Conservation (phyloP, 768 basidiomycete species). For the Hygrophoropsis aurantiaca region DNA sequence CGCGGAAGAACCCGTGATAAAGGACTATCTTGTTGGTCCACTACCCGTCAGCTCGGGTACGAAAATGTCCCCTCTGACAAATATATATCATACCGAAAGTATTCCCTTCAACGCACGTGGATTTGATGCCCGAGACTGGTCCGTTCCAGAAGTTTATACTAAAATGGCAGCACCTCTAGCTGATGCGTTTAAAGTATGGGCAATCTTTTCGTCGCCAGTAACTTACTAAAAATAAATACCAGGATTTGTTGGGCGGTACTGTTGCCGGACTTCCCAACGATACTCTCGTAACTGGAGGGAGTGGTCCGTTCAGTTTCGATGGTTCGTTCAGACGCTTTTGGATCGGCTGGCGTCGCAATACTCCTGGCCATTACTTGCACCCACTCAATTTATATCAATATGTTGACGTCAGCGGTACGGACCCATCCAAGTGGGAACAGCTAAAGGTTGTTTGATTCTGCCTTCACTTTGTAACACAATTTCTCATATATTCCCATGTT, state of each 20-base stretch:
- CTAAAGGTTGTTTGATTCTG: constrained; percentile 38
- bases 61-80: constrained; percentile 39
- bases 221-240: not conserved
- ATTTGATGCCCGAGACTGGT: constrained; percentile 26
- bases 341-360: constrained; percentile 50
- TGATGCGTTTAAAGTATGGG: constrained; percentile 40
- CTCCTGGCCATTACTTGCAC: constrained; percentile 52
- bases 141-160: constrained; percentile 26
- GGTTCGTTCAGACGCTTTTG: constrained; percentile 58
- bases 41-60: constrained; percentile 46
- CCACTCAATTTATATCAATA: constrained; percentile 58
- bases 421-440: constrained; percentile 49
- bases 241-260: constrained; percentile 52
- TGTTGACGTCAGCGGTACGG: constrained; percentile 54
- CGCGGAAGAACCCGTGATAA: constrained; percentile 39
- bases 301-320: constrained; percentile 58
- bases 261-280: constrained; percentile 45
- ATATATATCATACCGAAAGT: constrained; percentile 51
- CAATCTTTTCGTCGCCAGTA: not conserved
- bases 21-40: constrained; percentile 60
- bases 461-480: not conserved
- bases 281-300: constrained; percentile 45
- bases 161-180: constrained; percentile 35
- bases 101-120: constrained; percentile 58
- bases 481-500: not conserved